Evolutionary conservation across 768 basidiomycete species (phyloP).

Genomic region (Tricholoma matsutake): DNA sequence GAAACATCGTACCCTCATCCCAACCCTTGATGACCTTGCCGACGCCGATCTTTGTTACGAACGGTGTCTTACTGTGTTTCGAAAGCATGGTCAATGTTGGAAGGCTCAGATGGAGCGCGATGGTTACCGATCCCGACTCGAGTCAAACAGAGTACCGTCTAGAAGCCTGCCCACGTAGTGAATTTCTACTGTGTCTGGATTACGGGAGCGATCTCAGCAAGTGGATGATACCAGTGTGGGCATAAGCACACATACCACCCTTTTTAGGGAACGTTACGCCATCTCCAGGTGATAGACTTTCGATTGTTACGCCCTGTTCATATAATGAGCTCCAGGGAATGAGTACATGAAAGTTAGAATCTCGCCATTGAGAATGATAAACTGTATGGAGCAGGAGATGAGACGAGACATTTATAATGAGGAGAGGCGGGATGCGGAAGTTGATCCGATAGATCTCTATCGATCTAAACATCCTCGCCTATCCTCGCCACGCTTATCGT

Average conservation of each 20-base stretch:
- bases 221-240: background rate
- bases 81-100: slow-evolving; percentile 8
- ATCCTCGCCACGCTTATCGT: background rate
- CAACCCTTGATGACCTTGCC: slow-evolving; percentile 87
- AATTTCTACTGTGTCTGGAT: slow-evolving; percentile 64
- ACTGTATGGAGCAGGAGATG: slow-evolving; percentile 21
- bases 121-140: slow-evolving; percentile 69
- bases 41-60: slow-evolving; percentile 69
- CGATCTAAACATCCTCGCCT: background rate
- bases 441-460: slow-evolving; percentile 57
- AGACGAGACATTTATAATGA: slow-evolving; percentile 42
- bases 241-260: slow-evolving; percentile 53
- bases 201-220: slow-evolving; percentile 19
- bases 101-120: slow-evolving; percentile 5
- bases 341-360: slow-evolving; percentile 18
- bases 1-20: slow-evolving; percentile 69
- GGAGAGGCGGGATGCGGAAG: slow-evolving; percentile 65
- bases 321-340: slow-evolving; percentile 7
- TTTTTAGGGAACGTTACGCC: slow-evolving; percentile 58
- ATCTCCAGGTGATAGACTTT: slow-evolving; percentile 59
- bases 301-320: slow-evolving; percentile 66
- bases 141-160: slow-evolving; percentile 70
- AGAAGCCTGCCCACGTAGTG: slow-evolving; percentile 76
- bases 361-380: slow-evolving; percentile 29
- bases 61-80: slow-evolving; percentile 48